phyloP scores from a whole-genome alignment of 2,329 filamentous ascomycete genomes.

The Biscogniauxia marginata region DNA sequence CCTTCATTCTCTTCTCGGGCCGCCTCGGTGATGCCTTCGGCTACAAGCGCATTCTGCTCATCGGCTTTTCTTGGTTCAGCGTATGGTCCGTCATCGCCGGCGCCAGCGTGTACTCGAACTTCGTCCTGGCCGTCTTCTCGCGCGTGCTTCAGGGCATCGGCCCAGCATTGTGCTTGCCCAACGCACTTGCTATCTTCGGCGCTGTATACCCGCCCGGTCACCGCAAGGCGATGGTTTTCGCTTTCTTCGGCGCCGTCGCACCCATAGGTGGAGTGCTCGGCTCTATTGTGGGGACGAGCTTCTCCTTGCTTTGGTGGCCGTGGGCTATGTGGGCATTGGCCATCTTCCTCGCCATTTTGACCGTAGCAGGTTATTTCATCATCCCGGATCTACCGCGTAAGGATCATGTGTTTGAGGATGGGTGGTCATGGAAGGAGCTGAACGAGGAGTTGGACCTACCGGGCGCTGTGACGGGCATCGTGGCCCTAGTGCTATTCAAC shows the following conservation, averaged over 20 bases:
- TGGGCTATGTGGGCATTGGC: slow-evolving; percentile 26
- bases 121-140: slow-evolving; percentile 38
- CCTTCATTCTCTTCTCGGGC: slow-evolving; percentile 49
- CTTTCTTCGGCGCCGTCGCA: slow-evolving; percentile 28
- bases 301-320: slow-evolving; percentile 30
- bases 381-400: slow-evolving; percentile 23
- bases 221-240: slow-evolving; percentile 30
- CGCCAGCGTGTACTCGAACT: slow-evolving; percentile 38
- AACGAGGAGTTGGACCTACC: slow-evolving; percentile 23
- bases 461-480: slow-evolving; percentile 40
- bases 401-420: slow-evolving; percentile 12
- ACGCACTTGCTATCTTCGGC: slow-evolving; percentile 52
- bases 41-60: slow-evolving; percentile 45
- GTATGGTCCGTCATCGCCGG: slow-evolving; percentile 46
- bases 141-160: slow-evolving; percentile 49
- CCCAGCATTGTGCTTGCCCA: slow-evolving; percentile 51
- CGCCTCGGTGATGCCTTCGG: slow-evolving; percentile 48
- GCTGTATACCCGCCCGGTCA: slow-evolving; percentile 40
- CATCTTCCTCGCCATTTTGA: slow-evolving; percentile 20
- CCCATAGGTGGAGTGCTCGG: slow-evolving; percentile 25
- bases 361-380: slow-evolving; percentile 19
- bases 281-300: slow-evolving; percentile 14
- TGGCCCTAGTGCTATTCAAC: slow-evolving; percentile 54
- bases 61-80: slow-evolving; percentile 47
- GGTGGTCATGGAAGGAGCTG: slow-evolving; percentile 15